These are phyloP conservation scores for Rhizophora apiculata DNA, from an alignment of 345 rosid species.

Conservation along the genomic window DNA sequence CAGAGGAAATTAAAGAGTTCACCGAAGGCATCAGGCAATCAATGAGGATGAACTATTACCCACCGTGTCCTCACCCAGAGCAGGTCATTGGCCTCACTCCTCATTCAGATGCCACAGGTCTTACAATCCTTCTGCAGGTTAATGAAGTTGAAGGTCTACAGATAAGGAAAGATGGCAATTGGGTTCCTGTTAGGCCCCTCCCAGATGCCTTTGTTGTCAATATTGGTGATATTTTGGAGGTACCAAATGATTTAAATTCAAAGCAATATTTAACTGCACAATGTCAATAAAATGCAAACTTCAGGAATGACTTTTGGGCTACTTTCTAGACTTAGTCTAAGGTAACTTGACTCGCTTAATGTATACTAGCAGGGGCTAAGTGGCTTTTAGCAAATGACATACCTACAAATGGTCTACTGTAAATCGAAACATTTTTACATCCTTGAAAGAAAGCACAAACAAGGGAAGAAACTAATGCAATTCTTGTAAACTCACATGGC, in stretches of 20 bases:
- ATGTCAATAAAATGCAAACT: too few relatives aligned
- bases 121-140: slow-evolving; percentile 32
- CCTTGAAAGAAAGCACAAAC: not conserved
- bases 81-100: slow-evolving; percentile 32
- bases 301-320: too few relatives aligned
- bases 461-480: too few relatives aligned
- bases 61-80: slow-evolving; percentile 31
- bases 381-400: too few relatives aligned
- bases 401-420: too few relatives aligned
- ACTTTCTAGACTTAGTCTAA: too few relatives aligned
- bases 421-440: too few relatives aligned
- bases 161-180: slow-evolving; percentile 31
- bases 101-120: slow-evolving; percentile 28
- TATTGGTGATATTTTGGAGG: slow-evolving; percentile 37
- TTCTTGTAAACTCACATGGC: not conserved
- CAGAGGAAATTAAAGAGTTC: slow-evolving; percentile 22
- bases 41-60: slow-evolving; percentile 35
- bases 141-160: slow-evolving; percentile 36
- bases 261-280: too few relatives aligned
- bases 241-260: not conserved
- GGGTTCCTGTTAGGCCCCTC: slow-evolving; percentile 33
- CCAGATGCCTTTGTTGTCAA: slow-evolving; percentile 36
- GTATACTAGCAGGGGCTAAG: too few relatives aligned
- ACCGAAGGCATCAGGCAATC: slow-evolving; percentile 20
- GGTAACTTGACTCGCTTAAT: too few relatives aligned